phyloP scores from a whole-genome alignment of 306 rosid species.

The Ziziphus jujuba region DNA sequence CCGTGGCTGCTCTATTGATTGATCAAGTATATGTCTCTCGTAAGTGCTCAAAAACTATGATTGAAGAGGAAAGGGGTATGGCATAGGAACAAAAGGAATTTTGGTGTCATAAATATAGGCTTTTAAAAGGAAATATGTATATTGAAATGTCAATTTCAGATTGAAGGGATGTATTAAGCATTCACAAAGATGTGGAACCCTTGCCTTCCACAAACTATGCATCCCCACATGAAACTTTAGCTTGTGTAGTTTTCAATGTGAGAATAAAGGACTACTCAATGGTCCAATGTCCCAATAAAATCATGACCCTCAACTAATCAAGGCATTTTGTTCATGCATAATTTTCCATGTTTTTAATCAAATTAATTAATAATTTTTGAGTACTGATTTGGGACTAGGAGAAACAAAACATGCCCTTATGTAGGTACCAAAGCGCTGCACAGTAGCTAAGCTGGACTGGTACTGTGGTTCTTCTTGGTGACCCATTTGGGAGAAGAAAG shows the following conservation, averaged over 20 bases:
- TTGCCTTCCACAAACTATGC: slow-evolving; percentile 35
- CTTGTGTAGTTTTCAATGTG: background rate
- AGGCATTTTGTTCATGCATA: slow-evolving; percentile 10
- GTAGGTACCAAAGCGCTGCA: background rate
- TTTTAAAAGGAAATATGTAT: background rate
- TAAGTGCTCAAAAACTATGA: slow-evolving; percentile 12
- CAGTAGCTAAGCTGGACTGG: too few relatives aligned
- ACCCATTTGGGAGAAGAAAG: too few relatives aligned
- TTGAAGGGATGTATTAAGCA: slow-evolving; percentile 14
- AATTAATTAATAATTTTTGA: background rate
- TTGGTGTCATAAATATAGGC: background rate
- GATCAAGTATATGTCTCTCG: too few relatives aligned
- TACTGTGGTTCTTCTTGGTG: background rate
- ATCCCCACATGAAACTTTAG: slow-evolving; percentile 22
- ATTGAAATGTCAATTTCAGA: slow-evolving; percentile 33
- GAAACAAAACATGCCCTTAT: slow-evolving; percentile 3
- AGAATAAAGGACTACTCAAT: background rate
- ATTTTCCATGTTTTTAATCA: background rate
- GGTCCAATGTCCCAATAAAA: slow-evolving; percentile 11
- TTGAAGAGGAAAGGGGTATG: slow-evolving; percentile 39
- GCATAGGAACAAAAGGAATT: slow-evolving; percentile 41
- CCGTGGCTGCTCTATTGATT: too few relatives aligned
- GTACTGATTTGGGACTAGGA: too few relatives aligned
- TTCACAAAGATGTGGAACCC: slow-evolving; percentile 24
- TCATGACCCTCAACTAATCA: too few relatives aligned